Base-by-base conservation (phyloP, 2,329 filamentous ascomycete genomes). In the Calcarisporium arbuscula region DNA sequence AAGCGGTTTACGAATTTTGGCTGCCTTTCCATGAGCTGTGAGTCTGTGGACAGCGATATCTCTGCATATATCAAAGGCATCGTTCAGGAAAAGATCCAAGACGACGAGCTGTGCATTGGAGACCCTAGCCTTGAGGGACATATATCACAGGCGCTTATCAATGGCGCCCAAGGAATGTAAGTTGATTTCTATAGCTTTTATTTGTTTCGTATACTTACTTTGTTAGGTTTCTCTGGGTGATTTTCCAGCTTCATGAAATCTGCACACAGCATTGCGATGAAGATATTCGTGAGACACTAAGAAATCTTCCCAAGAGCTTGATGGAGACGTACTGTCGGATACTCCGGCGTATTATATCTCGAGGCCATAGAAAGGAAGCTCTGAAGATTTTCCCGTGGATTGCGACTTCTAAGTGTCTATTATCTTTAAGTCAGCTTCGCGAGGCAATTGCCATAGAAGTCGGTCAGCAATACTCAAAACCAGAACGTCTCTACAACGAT, bases 211-310 rank as follows among this genome's bases (percentile, higher is more conserved):
- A 25, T 11, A 9, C 21, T 30, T 20, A 20, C 35, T 4, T 9
- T 12, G 2, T 9, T 34, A 62, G 60, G 60, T 63, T 64, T 46
- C 52, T 64, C 4, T 65, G 59, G 60, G 58, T 61, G 15, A 47
- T 44, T 11, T 58, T 58, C 22, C 54, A 57, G 37, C 45, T 64
- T 6, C 35, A 54, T 9, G 58, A 63, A 26, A 46, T 64, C 6
- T 58, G 57, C 30, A 34, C 43, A 9, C 51, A 53, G 32, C 43
- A n/a, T 27, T 42, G 41, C 21, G 44, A 50, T 22, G 42, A 41
- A 3, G 42, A 50, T 19, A 49, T 42, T 17, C 34, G 34, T 20
- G 23, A 16, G 5, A 27, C 27, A 4, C 30, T 47, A 14, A 18
- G 17, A 4, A 27, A 36, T 8, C 29, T 47, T 2, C 46, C 46